Evolutionary conservation across 306 rosid species (phyloP).

Genomic region (Ochetophila trinervis): DNA sequence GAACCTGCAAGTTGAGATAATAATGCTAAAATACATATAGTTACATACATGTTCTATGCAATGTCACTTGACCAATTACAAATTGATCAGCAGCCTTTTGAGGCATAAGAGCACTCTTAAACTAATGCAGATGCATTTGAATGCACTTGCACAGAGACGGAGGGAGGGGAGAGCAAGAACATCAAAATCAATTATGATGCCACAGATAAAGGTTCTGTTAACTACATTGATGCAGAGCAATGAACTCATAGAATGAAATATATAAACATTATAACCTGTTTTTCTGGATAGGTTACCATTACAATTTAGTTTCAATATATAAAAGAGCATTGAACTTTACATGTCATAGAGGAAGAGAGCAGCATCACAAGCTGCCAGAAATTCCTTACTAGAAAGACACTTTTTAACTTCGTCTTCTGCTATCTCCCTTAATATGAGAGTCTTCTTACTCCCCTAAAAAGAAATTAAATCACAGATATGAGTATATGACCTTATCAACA

Average conservation of each 20-base stretch:
- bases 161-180: neutral
- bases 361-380: slow-evolving; percentile 82
- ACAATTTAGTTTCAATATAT: neutral
- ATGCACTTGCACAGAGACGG: neutral
- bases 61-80: neutral
- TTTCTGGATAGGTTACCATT: neutral
- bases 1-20: no score
- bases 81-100: neutral
- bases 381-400: slow-evolving; percentile 53
- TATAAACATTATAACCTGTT: neutral
- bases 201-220: neutral
- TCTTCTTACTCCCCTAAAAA: slow-evolving; percentile 62
- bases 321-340: slow-evolving; percentile 33
- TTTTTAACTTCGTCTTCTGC: slow-evolving; percentile 61
- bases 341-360: slow-evolving; percentile 88
- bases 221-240: neutral
- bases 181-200: neutral
- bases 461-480: slow-evolving; percentile 25
- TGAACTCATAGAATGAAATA: neutral
- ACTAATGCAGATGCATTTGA: neutral
- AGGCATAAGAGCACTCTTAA: neutral
- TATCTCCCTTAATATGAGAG: slow-evolving; percentile 84
- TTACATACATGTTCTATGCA: neutral
- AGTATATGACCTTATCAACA: slow-evolving; percentile 29
- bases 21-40: neutral